A percentile compares a stretch with the other conserved stretches of the same genome.
phyloP scores from a whole-genome alignment of 441 rosid genomes.

The Aleurites moluccanus region DNA sequence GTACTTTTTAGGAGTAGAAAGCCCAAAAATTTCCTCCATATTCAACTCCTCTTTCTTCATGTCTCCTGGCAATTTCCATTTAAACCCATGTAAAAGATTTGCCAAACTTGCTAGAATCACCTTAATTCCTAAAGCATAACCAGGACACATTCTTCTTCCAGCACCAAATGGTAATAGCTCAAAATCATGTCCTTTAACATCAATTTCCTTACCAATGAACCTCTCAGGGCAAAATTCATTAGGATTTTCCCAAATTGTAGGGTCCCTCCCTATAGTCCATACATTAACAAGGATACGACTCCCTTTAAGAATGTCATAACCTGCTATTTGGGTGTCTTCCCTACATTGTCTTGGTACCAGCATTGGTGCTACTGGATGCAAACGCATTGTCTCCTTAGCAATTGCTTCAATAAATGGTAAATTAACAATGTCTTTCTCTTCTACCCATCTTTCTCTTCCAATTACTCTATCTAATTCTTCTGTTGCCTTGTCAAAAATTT shows the following conservation, averaged over 20 bases:
- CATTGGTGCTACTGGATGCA: conserved; percentile 52
- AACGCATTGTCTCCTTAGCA: conserved; percentile 51
- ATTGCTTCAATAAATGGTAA: conserved; percentile 40
- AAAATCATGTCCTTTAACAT: conserved; percentile 40
- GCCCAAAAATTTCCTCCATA: conserved; percentile 65
- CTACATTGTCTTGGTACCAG: conserved; percentile 42
- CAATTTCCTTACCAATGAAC: conserved; percentile 35
- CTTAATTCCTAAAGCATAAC: conserved; percentile 30
- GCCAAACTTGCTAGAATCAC: conserved; percentile 33
- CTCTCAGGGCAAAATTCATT: conserved; percentile 54
- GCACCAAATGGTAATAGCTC: conserved; percentile 45
- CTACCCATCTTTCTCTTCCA: conserved; percentile 41
- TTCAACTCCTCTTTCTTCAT: conserved; percentile 37
- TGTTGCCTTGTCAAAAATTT: conserved; percentile 40
- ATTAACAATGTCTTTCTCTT: conserved; percentile 38
- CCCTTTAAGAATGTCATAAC: conserved; percentile 39
- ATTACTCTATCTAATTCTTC: conserved; percentile 34
- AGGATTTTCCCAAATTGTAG: conserved; percentile 42
- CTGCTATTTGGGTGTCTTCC: conserved; percentile 33
- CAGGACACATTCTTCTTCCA: conserved; percentile 47
- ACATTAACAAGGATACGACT: conserved; percentile 46
- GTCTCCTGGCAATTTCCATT: conserved; percentile 37
- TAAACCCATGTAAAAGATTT: conserved; percentile 38
- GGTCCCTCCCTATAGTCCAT: conserved; percentile 56
- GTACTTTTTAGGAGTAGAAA: conserved; percentile 48